Evolutionary conservation across 2,329 filamentous ascomycete genomes (phyloP).

Genomic region (Cladosporium sp.): DNA sequence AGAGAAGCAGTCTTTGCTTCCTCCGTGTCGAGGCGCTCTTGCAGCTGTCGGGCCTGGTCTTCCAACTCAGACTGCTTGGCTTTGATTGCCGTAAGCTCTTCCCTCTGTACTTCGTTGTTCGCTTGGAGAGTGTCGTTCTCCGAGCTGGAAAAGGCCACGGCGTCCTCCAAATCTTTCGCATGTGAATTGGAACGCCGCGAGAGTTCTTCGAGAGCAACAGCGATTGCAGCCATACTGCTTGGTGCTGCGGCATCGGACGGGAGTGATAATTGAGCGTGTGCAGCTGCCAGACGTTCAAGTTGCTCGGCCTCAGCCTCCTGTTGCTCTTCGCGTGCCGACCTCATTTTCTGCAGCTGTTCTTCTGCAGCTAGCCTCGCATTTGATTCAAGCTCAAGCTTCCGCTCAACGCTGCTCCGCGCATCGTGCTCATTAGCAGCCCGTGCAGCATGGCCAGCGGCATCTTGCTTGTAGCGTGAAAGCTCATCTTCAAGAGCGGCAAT

Average conservation of each 20-base stretch:
- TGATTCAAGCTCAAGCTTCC: constrained; percentile 38
- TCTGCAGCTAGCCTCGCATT: constrained; percentile 27
- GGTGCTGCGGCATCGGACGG: constrained; percentile 28
- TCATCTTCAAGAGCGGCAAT: constrained; percentile 67
- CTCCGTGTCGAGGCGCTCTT: constrained; percentile 45
- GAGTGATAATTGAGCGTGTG: constrained; percentile 37
- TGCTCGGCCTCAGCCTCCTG: constrained; percentile 42
- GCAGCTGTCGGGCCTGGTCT: constrained; percentile 33
- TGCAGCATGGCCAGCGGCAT: constrained; percentile 57
- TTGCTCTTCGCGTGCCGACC: constrained; percentile 53
- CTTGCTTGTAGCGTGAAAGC: constrained; percentile 56
- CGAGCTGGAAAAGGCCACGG: constrained; percentile 43
- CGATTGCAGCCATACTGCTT: constrained; percentile 35
- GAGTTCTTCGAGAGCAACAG: constrained; percentile 42
- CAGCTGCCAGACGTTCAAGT: constrained; percentile 28
- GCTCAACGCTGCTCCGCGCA: constrained; percentile 59
- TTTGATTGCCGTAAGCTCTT: constrained; percentile 26
- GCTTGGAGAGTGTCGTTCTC: constrained; percentile 42
- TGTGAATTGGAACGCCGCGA: constrained; percentile 40
- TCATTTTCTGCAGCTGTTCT: constrained; percentile 46
- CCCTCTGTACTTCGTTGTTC: constrained; percentile 38
- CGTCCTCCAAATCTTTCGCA: constrained; percentile 42
- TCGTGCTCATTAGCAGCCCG: constrained; percentile 57
- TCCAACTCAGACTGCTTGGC: constrained; percentile 34
- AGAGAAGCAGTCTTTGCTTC: constrained; percentile 45